A percentile compares a stretch with the other conserved stretches of the same genome.
phyloP scores from a whole-genome alignment of 768 basidiomycete species.

The Auricularia sp. region DNA sequence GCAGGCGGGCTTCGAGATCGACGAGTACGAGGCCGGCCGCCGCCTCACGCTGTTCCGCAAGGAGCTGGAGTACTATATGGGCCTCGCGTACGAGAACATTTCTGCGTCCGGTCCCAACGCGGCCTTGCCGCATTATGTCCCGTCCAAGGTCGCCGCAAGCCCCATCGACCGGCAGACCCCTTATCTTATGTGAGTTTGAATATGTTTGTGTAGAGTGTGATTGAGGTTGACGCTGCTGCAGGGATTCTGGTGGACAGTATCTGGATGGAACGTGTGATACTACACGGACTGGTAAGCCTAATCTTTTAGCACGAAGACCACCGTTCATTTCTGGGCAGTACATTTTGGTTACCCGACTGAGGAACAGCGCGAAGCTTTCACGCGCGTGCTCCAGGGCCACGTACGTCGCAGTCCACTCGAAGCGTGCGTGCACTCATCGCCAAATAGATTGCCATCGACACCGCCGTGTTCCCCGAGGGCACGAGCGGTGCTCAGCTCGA shows the following conservation, averaged over 20 bases:
- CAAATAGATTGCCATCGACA: conserved; percentile 78
- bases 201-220: not conserved
- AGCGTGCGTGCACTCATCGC: conserved; percentile 12
- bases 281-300: conserved; percentile 41
- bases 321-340: conserved; percentile 19
- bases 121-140: conserved; percentile 90
- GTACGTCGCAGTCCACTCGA: conserved; percentile 38
- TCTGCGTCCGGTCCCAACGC: conserved; percentile 86
- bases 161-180: conserved; percentile 72
- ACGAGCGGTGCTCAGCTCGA: conserved; percentile 78
- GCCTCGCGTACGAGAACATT: conserved; percentile 83
- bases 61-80: conserved; percentile 65
- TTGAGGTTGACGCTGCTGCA: conserved; percentile 19
- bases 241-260: conserved; percentile 89
- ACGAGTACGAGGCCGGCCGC: conserved; percentile 87
- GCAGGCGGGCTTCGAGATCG: conserved; percentile 65
- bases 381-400: conserved; percentile 92
- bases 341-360: conserved; percentile 81
- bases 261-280: conserved; percentile 79
- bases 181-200: conserved; percentile 68
- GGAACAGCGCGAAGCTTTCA: conserved; percentile 87
- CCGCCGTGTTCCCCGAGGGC: conserved; percentile 82
- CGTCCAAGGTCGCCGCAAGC: conserved; percentile 54
- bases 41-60: conserved; percentile 69
- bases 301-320: no score